These are phyloP conservation scores for Ceratocystis variospora DNA, from an alignment of 2,329 filamentous ascomycete genomes.

Conservation along the genomic window DNA sequence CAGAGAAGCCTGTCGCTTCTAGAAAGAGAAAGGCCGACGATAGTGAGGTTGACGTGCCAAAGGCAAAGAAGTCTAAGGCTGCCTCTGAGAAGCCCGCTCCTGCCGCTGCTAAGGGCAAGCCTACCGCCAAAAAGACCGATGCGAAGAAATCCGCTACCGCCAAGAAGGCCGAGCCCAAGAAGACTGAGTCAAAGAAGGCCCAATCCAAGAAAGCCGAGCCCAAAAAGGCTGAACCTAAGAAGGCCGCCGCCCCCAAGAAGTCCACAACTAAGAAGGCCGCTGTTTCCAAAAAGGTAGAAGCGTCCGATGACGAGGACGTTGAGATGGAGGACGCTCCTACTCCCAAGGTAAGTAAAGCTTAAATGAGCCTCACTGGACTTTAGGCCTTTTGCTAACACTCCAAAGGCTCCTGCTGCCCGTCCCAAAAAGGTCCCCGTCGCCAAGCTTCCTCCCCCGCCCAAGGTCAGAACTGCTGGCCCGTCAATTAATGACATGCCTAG, in stretches of 20 bases:
- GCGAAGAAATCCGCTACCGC: constrained; percentile 20
- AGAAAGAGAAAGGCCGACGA: constrained; percentile 24
- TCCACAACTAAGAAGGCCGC: constrained; percentile 32
- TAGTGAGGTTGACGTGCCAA: constrained; percentile 8
- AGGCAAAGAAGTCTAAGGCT: constrained; percentile 14
- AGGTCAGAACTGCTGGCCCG: constrained; percentile 39
- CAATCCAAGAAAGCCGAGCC: constrained; percentile 21
- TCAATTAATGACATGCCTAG: constrained; percentile 55
- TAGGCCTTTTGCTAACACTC: not conserved
- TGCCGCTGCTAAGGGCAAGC: constrained; percentile 19
- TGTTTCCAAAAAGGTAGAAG: constrained; percentile 37
- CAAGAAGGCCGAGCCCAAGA: constrained; percentile 35
- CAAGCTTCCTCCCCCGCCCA: constrained; percentile 17
- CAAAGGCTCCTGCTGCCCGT: constrained; percentile 17
- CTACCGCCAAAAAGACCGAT: constrained; percentile 23
- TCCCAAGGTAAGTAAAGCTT: constrained; percentile 20
- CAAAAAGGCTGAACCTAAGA: constrained; percentile 22
- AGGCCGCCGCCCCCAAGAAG: constrained; percentile 29
- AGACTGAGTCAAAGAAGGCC: constrained; percentile 23
- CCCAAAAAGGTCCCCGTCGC: constrained; percentile 31
- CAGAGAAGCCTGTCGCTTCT: constrained; percentile 20
- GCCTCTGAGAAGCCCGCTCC: constrained; percentile 13
- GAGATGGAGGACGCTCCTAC: constrained; percentile 19
- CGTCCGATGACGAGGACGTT: constrained; percentile 21
- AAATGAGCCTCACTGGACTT: not conserved